Base-by-base conservation (phyloP, 305 asterid species). In the Salvia sclarea region DNA sequence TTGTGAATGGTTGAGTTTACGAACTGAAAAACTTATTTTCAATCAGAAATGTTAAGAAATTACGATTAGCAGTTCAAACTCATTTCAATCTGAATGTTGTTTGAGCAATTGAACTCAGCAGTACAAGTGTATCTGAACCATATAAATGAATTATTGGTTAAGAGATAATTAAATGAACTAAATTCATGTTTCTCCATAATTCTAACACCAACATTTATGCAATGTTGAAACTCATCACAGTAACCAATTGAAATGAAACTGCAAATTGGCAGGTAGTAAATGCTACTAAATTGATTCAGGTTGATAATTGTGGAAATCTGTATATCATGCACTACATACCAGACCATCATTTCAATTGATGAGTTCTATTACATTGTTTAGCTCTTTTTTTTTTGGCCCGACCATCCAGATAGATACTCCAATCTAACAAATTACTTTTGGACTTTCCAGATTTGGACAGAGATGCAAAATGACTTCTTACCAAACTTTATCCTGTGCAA, bases 381-480 rank as follows among this genome's bases (percentile, higher is more conserved):
- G 47, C 22, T 49, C 31, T 50, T 31, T 21, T 50, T 48, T 64
- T 35, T 64, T 20, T 31, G 30, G 18, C 59, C 44, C 30, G 18
- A 16, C 20, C 52, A 22, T 69, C 47, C 24, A 12, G 30, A 66
- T 45, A 12, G 30, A 66, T 45, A 66, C 52, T 53, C 43, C 16
- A 50, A 66, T 38, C 64, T 72, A 73, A 77, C 76, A 28, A 75
- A 76, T 61, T 75, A 67, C 58, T 35, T 75, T 73, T 78, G 21
- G 69, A 65, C 57, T 54, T 83, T 64, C 52, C 87, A 94, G 99
- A 83, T 94, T 73, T 94, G 99, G 98, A 83, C 92, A 11, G 98
- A 89, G 84, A 86, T 94, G 97, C 99, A 94, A 86, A 91, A 85
- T 81, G 98, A 94, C 83, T 94, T 94, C 80, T 74, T 94, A 73